Evolutionary conservation across 2,329 filamentous ascomycete genomes (phyloP).

Genomic region (Dryadomyces quercivorus): DNA sequence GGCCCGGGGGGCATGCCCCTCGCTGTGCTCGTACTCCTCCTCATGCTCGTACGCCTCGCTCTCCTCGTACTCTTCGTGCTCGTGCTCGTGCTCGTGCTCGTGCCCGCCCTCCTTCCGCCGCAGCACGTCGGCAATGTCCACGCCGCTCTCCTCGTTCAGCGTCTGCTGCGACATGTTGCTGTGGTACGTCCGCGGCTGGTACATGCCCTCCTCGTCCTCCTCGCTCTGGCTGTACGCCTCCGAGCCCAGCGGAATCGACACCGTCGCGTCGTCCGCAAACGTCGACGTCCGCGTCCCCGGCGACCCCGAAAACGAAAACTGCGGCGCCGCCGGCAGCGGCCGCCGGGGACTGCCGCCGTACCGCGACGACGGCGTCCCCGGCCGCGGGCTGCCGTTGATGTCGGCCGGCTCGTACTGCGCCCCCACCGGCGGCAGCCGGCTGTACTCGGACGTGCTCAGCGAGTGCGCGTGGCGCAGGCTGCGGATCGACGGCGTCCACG

Average conservation of each 20-base stretch:
- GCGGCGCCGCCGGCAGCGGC: constrained; percentile 75
- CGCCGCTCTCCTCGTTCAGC: constrained; percentile 29
- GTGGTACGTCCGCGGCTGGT: constrained; percentile 36
- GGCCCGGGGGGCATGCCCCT: neutral
- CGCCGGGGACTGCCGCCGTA: constrained; percentile 82
- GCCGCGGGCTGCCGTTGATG: constrained; percentile 77
- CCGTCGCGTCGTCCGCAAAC: constrained; percentile 56
- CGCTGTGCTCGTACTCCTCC: neutral
- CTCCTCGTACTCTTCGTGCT: neutral
- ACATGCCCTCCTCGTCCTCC: constrained; percentile 63
- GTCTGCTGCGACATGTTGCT: constrained; percentile 38
- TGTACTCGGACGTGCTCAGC: constrained; percentile 40
- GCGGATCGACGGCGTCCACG: constrained; percentile 42
- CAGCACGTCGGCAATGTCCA: constrained; percentile 16
- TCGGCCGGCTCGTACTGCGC: constrained; percentile 76
- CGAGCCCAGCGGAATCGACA: constrained; percentile 51
- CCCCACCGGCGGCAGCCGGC: constrained; percentile 42
- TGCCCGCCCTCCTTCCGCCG: neutral
- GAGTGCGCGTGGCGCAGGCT: constrained; percentile 5
- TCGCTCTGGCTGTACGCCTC: constrained; percentile 41
- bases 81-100: neutral
- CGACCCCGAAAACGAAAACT: constrained; percentile 61
- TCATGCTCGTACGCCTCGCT: neutral
- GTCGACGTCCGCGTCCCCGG: constrained; percentile 28
- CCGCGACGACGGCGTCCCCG: constrained; percentile 78